Evolutionary conservation across 208 protist genomes (phyloP).

Genomic region (Crithidia expoeki): DNA sequence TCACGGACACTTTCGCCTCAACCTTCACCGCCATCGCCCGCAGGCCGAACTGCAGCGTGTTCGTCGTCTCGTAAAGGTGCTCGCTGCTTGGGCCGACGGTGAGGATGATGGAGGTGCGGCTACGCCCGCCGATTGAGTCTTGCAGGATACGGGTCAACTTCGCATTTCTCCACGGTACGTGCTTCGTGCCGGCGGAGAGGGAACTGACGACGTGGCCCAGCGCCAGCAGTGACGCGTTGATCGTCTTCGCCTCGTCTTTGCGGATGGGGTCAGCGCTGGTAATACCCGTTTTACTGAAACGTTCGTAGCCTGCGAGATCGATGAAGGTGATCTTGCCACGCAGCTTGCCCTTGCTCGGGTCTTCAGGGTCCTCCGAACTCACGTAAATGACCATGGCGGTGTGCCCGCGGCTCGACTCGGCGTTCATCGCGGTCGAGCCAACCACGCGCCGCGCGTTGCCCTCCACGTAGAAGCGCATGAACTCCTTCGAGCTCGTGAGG

Average conservation of each 20-base stretch:
- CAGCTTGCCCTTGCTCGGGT: constrained; percentile 51
- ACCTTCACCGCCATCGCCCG: constrained; percentile 90
- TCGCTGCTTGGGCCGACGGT: constrained; percentile 87
- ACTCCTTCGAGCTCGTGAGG: constrained; percentile 59
- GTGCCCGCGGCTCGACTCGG: constrained; percentile 88
- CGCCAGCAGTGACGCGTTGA: constrained; percentile 88
- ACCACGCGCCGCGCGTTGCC: constrained; percentile 85
- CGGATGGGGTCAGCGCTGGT: constrained; percentile 71
- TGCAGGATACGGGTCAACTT: constrained; percentile 93
- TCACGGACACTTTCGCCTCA: constrained; percentile 70
- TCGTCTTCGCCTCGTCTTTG: constrained; percentile 92
- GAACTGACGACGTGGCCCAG: constrained; percentile 87
- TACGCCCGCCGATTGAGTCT: constrained; percentile 92
- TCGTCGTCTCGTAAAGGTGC: constrained; percentile 87
- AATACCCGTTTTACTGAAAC: constrained; percentile 91
- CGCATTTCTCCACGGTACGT: constrained; percentile 92
- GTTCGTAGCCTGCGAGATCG: constrained; percentile 90
- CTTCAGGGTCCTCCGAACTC: constrained; percentile 55
- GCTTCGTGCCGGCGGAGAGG: constrained; percentile 64
- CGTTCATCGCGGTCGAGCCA: constrained; percentile 91
- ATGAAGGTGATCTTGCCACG: constrained; percentile 91
- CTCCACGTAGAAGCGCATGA: constrained; percentile 85
- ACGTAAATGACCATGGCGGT: constrained; percentile 84
- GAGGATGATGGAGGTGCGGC: constrained; percentile 87
- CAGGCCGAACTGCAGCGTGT: constrained; percentile 86